These are phyloP conservation scores for Neoboletus brunneissimus DNA, from an alignment of 768 basidiomycete genomes.

Conservation along the genomic window DNA sequence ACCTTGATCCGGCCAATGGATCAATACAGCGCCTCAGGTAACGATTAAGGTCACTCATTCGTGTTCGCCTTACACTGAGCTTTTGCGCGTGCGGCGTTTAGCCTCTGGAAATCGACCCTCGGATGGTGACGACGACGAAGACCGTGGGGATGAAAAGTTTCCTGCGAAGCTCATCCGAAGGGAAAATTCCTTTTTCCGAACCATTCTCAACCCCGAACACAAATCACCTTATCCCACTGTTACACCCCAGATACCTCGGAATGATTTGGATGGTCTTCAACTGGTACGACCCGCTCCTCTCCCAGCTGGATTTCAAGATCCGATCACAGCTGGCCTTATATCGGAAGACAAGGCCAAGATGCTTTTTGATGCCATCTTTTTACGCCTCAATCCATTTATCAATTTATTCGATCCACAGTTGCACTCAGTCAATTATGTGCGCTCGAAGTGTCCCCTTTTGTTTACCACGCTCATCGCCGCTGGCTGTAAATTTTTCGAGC, in stretches of 20 bases:
- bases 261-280: conserved; percentile 38
- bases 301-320: conserved; percentile 52
- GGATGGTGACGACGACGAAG: conserved; percentile 61
- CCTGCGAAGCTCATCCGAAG: conserved; percentile 71
- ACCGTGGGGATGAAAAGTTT: conserved; percentile 65
- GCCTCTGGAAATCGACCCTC: conserved; percentile 27
- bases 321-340: conserved; percentile 68
- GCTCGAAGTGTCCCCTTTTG: conserved; percentile 74
- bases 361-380: conserved; percentile 75
- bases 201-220: conserved; percentile 72
- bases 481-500: conserved; percentile 79
- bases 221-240: conserved; percentile 38
- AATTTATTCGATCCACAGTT: conserved; percentile 86
- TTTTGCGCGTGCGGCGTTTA: conserved; percentile 10
- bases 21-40: conserved; percentile 31
- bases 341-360: conserved; percentile 66
- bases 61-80: conserved; percentile 2
- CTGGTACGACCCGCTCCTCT: conserved; percentile 34
- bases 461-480: conserved; percentile 85
- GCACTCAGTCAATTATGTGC: conserved; percentile 78
- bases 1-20: conserved; percentile 30
- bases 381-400: conserved; percentile 86
- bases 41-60: background rate
- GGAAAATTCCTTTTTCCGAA: conserved; percentile 82
- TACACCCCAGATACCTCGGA: conserved; percentile 31